Base-by-base conservation (phyloP, 2,329 filamentous ascomycete genomes). In the Colletotrichum sidae region DNA sequence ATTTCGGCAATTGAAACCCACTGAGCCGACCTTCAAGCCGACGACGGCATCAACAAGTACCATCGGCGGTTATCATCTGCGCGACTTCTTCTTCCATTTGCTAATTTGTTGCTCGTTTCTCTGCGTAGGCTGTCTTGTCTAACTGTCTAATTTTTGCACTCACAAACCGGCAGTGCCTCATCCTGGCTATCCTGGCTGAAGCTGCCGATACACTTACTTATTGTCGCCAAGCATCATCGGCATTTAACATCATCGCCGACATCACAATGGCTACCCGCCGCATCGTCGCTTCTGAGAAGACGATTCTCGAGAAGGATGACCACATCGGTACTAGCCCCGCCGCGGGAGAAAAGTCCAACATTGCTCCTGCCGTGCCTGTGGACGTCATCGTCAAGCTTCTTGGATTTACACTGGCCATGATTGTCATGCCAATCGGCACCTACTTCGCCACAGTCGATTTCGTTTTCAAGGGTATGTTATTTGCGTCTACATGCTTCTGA, bases 351-450 rank as follows among this genome's bases (percentile, higher is more conserved):
- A 88, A 88, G 72, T 94, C 92, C 60, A 88, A 90, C 79, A 94
- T 92, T 69, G 81, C 90, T n/a, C 92, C 93, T 17, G 93, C 93
- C 25, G 93, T 97, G 53, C 93, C 94, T 57, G 84, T 85, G 93
- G 84, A 91, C 74, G 94, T 98, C 70, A 96, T 99, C 69, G 81
- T 90, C 74, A 99, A 98, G 81, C 88, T 99, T 17, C 85, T 98
- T 13, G 90, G 87, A 69, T 98, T 97, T 80, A 97, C 94, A 0
- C 82, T 94, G 44, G 94, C 94, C 75, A 98, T 99, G 95, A 86
- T 97, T 66, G 86, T 91, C 13, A 79, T 92, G 17, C 96, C 96
- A 12, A 93, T 99, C 71, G 90, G 92, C 45, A 93, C 92, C 46
- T 99, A 97, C 79, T 99, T 96, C 77, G 73, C 92, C 50, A 92